These are phyloP conservation scores for Pythium dissimile DNA, from an alignment of 352 stramenopile species.

Conservation along the genomic window DNA sequence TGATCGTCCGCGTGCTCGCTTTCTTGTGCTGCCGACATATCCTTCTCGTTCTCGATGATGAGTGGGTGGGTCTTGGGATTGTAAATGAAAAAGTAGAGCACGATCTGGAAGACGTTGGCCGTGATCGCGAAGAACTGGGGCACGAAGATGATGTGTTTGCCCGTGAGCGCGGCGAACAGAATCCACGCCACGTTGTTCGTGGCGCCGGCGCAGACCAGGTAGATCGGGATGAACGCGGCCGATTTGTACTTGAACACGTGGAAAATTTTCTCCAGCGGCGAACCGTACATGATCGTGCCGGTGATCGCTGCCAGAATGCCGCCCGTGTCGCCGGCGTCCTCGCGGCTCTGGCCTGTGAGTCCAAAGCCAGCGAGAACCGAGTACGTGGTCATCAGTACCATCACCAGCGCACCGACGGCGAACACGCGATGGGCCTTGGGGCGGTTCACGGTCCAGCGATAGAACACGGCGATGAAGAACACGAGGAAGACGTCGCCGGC, in stretches of 20 bases:
- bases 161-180: constrained; percentile 36
- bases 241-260: constrained; percentile 45
- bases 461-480: constrained; percentile 51
- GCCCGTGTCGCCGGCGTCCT: constrained; percentile 25
- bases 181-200: constrained; percentile 53
- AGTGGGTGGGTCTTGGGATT: constrained; percentile 41
- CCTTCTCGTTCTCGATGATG: background rate
- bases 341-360: constrained; percentile 27
- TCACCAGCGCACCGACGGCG: constrained; percentile 14
- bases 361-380: constrained; percentile 26
- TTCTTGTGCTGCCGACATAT: background rate
- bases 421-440: constrained; percentile 26
- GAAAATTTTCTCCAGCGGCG: constrained; percentile 47
- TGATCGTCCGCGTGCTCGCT: background rate
- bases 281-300: constrained; percentile 42
- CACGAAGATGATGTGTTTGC: constrained; percentile 41
- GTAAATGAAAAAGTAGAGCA: constrained; percentile 41
- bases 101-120: constrained; percentile 27
- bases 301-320: constrained; percentile 35
- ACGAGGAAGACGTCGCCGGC: constrained; percentile 29
- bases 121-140: constrained; percentile 4
- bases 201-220: constrained; percentile 39
- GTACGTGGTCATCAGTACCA: constrained; percentile 29
- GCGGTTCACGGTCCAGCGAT: constrained; percentile 35
- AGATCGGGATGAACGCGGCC: constrained; percentile 40